Conservation (phyloP, 148 eudicot species). For the Nepenthes mirabilis region DNA sequence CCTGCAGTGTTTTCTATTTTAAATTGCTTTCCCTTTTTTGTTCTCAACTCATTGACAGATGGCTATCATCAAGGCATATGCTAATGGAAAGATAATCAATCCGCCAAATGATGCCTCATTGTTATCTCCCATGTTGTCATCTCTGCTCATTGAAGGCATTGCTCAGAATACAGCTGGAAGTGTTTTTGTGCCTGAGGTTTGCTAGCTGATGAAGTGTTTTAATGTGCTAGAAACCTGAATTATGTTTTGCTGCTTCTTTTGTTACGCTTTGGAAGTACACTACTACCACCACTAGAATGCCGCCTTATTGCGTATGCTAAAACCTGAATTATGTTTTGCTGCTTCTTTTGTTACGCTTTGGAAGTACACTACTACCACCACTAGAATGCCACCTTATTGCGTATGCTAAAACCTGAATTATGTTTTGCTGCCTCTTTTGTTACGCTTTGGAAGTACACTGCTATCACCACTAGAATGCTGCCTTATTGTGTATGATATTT, state of each 20-base stretch:
- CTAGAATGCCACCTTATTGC: too few relatives aligned
- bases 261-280: too few relatives aligned
- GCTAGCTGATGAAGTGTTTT: conserved; percentile 1
- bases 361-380: too few relatives aligned
- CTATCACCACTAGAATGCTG: too few relatives aligned
- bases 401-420: too few relatives aligned
- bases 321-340: too few relatives aligned
- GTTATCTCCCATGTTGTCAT: conserved; percentile 30
- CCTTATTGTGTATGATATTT: too few relatives aligned
- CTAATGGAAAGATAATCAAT: conserved; percentile 56
- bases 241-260: not conserved
- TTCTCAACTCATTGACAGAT: conserved; percentile 37
- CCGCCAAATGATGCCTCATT: conserved; percentile 39
- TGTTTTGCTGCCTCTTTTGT: too few relatives aligned
- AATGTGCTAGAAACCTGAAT: not conserved
- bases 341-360: too few relatives aligned
- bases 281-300: too few relatives aligned
- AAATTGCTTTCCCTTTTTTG: not conserved
- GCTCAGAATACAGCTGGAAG: conserved; percentile 92
- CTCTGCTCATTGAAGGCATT: conserved; percentile 69
- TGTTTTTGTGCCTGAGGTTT: conserved; percentile 83
- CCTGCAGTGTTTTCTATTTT: not conserved
- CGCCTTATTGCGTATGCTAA: too few relatives aligned
- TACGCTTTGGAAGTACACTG: too few relatives aligned
- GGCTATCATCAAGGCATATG: conserved; percentile 76